Evolutionary conservation across 2,329 filamentous ascomycete genomes (phyloP), one percentile per base, ranked within the genome.

Genomic region (Aspergillus sp.): DNA sequence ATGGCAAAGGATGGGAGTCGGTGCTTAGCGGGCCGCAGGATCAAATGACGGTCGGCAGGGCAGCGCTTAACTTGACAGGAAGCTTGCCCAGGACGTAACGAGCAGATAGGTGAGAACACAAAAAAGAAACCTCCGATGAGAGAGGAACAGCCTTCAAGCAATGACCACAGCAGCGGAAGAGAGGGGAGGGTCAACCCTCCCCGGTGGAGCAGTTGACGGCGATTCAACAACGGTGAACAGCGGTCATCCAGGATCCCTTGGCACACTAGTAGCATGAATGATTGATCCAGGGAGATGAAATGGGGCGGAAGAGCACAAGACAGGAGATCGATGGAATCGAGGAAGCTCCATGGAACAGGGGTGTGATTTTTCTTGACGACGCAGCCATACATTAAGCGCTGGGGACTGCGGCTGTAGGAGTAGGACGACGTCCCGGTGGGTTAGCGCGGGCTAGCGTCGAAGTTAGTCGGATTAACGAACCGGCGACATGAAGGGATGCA

Each of bases 51-150:
- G 49, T 53, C 55, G 53, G 49, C 19, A 47, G 52, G 50, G 56
- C 62, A 63, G 60, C 62, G 62, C 58, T 58, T 46, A 50, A 49
- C 47, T 41, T 46, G 34, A 54, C 48, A 51, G 53, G 51, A 50
- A 36, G 25, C 43, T 50, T n/a, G 29, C 31, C 34, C 16, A 34
- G 46, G 46, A 29, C 19, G 14, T 56, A 46, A 23, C 47, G 44
- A 49, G 55, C 14, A 44, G 14, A 25, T 25, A 17, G 10, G n/a
- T 19, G 6, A 36, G 31, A 41, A 19, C 2, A 38, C 20, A 19
- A 14, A 1, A 25, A 50, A 36, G 40, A 31, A 25, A 20, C 13
- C 43, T 40, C 32, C 29, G 9, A 42, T 34, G 25, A 23, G 38
- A 52, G 41, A 41, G 47, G 47, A 50, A 16, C 5, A 9, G 40